A percentile compares a stretch with the other conserved stretches of the same genome.
Evolutionary conservation across 495 filamentous ascomycete species (phyloP).

Genomic region (Chlorociboria aeruginascens): DNA sequence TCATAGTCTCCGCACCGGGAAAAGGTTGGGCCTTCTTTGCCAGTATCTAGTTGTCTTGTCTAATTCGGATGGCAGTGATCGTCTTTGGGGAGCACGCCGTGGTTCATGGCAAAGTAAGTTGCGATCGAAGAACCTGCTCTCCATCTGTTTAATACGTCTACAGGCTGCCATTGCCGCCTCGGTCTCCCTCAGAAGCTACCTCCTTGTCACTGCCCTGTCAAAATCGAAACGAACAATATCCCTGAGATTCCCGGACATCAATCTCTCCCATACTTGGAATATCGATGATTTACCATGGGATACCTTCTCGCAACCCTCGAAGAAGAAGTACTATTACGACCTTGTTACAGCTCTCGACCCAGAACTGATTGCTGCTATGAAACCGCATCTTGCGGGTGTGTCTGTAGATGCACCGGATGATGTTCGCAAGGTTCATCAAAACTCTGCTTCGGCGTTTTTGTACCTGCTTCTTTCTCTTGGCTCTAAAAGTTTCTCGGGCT

Average conservation of each 20-base stretch:
- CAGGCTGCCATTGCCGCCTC: conserved; percentile 86
- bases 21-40: conserved; percentile 32
- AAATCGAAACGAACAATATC: conserved; percentile 78
- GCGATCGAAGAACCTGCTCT: not conserved
- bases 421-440: conserved; percentile 65
- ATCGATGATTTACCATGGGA: conserved; percentile 83
- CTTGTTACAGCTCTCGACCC: conserved; percentile 73
- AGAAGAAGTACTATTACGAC: conserved; percentile 90
- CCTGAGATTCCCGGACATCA: conserved; percentile 77
- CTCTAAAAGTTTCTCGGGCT: conserved; percentile 60
- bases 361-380: conserved; percentile 63
- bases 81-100: conserved; percentile 95
- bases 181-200: conserved; percentile 88
- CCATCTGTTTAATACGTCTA: not conserved
- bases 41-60: too few species aligned
- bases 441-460: conserved; percentile 72
- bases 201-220: conserved; percentile 81
- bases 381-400: conserved; percentile 60
- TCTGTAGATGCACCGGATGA: conserved; percentile 50
- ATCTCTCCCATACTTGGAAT: conserved; percentile 78
- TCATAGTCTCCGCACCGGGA: conserved; percentile 94
- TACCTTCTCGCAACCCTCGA: conserved; percentile 60
- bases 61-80: conserved; percentile 43
- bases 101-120: conserved; percentile 74
- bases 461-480: conserved; percentile 89